Evolutionary conservation across 352 stramenopile genomes (phyloP), one percentile per base, ranked within the genome.

Genomic region (Phytophthora macrochlamydospora): DNA sequence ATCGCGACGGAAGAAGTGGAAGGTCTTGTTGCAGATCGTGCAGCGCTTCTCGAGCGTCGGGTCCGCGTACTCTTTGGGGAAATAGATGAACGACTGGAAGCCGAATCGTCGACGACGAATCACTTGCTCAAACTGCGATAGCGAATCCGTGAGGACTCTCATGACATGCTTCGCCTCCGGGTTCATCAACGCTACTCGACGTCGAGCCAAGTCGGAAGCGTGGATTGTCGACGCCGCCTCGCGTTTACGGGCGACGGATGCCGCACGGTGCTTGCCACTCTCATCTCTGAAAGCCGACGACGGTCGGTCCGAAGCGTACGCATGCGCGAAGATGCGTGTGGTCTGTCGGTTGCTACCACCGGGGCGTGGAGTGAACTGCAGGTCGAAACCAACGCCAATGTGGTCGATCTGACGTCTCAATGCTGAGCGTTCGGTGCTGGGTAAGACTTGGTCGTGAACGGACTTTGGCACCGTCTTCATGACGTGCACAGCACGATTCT

Each of bases 21-120:
- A 87, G 12, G 38, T 32, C 54, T 83, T 85, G 48, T n/a, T 32
- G 67, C 81, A 92, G 46, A 90, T 83, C 13, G 52, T 58, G 53
- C 81, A 91, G 29, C 35, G 43, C 24, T 76, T 75, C 31, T 79
- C 64, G 1, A 67, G 24, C 18, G 49, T 49, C 13, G 68, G 58
- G 14, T 82, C 64, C 14, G 45, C 59, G 42, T 79, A 73, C 9
- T 65, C 64, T n/a, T 62, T 77, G 2, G 81, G 76, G 30, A 87
- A 87, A 68, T 85, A 86, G 32, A 90, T 66, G 59, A 90, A 91
- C 9, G 75, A 72, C 73, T 91, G 83, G 57, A 90, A 89, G 4
- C 83, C 83, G 55, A 91, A 85, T 24, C 83, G 76, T 4, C 80
- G 76, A 32, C 82, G 79, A 6, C 83, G 83, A 62, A 89, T 82